Evolutionary conservation across 805 yeast genomes (phyloP), one percentile per base, ranked within the genome.

Genomic region (Candida germanica): DNA sequence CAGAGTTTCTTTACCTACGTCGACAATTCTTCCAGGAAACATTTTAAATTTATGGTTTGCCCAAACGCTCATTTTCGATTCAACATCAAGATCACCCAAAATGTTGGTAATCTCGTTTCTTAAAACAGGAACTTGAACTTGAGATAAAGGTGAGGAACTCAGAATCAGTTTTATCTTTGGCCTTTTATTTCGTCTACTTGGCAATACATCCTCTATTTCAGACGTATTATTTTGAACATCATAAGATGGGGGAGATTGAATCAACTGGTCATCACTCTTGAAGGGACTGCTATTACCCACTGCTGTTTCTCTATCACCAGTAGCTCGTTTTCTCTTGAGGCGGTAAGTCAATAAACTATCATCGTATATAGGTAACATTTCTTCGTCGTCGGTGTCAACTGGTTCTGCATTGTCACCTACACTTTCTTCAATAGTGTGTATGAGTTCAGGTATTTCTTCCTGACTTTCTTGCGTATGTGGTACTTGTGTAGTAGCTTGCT

Each of bases 1-100:
- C 46, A 56, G 58, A 3, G 39, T 42, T 3, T 62, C 66, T 10
- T 46, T 42, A 1, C 53, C 56, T 10, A 51, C 49, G 1, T 45
- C 42, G 5, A 59, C 31, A 1, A 77, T 49, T 2, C 53, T 48
- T 0, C 81, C 86, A 0, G 84, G 75, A 43, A 71, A 77, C 52
- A 65, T 64, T 30, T 67, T 70, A 27, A 72, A 60, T 38, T 68
- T 65, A 43, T 67, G 70, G 11, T 66, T 63, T 9, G 75, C 77
- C 82, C 82, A 79, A 2, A 79, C 80, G 29, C 75, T 66, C 5
- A 44, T 42, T 0, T 35, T 36, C 23, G 47, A 40, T 3, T 34
- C 29, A 2, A 35, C 31, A n/a, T 29, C 32, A 1, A 23, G 6
- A 15, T 42, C 46, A 10, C 33, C 38, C 5, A 50, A 30, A 1